Conservation (phyloP, 305 asterid genomes). For the Solanum hybrid region DNA sequence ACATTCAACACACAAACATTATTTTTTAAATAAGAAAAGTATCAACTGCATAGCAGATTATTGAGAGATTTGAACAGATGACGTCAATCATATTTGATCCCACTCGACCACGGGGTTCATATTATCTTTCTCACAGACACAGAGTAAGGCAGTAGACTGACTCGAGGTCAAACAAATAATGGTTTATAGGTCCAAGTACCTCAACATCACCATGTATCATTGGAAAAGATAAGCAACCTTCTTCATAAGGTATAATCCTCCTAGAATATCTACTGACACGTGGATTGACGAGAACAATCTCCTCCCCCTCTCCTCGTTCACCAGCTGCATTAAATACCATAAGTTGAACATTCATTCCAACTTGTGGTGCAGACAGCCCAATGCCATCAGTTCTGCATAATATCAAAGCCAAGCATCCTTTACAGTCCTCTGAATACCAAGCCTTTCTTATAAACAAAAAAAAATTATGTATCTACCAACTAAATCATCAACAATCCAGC, state of each 20-base stretch:
- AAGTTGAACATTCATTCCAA: conserved; percentile 77
- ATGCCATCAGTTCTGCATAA: conserved; percentile 85
- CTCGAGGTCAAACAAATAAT: neutral
- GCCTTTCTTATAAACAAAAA: conserved; percentile 18
- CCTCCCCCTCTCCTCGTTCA: conserved; percentile 83
- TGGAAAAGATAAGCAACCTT: conserved; percentile 93
- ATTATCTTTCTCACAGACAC: neutral
- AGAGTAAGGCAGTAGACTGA: neutral
- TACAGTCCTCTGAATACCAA: conserved; percentile 25
- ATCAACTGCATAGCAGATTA: neutral
- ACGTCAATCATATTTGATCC: neutral
- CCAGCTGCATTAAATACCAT: conserved; percentile 90
- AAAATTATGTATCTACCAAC: neutral
- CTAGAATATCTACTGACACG: conserved; percentile 50
- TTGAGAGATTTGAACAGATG: neutral
- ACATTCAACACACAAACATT: neutral
- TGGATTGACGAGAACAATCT: conserved; percentile 86
- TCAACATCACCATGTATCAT: conserved; percentile 60
- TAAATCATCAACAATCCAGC: neutral
- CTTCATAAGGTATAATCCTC: conserved; percentile 53
- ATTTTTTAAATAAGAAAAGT: neutral
- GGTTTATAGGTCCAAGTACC: conserved; percentile 27
- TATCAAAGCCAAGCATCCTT: conserved; percentile 30
- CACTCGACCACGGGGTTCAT: neutral
- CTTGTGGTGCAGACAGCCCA: conserved; percentile 96